Conservation (phyloP, 2,329 filamentous ascomycete species). For the Aspergillus luchuensis region DNA sequence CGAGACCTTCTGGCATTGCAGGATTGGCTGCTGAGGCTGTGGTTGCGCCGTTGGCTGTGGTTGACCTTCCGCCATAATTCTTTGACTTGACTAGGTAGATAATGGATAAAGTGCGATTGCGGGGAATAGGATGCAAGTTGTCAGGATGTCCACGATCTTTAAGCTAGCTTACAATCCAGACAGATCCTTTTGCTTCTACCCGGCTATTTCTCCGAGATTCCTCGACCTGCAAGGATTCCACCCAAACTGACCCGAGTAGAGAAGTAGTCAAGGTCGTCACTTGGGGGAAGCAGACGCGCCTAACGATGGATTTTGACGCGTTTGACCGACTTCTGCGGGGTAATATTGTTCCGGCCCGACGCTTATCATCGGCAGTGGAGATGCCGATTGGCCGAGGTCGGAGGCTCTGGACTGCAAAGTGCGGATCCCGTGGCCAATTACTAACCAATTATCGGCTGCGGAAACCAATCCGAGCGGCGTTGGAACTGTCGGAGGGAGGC, state of each 20-base stretch:
- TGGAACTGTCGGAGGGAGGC: background rate
- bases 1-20: slow-evolving; percentile 64
- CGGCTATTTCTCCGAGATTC: background rate
- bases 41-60: slow-evolving; percentile 24
- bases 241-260: background rate
- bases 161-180: background rate
- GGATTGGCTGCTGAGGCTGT: slow-evolving; percentile 28
- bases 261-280: background rate
- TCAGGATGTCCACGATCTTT: background rate
- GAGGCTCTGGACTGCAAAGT: slow-evolving; percentile 12
- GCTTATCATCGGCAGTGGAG: slow-evolving; percentile 17
- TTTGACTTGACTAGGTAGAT: slow-evolving; percentile 8
- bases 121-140: slow-evolving; percentile 1
- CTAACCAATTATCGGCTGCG: slow-evolving; percentile 3
- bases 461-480: background rate
- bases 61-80: slow-evolving; percentile 32
- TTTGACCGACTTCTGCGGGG: slow-evolving; percentile 15
- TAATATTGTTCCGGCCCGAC: slow-evolving; percentile 23
- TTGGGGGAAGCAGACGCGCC: background rate
- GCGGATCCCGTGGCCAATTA: slow-evolving; percentile 5
- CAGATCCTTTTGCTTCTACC: background rate
- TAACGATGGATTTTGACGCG: slow-evolving; percentile 19
- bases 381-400: slow-evolving; percentile 19
- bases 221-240: background rate
- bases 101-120: slow-evolving; percentile 9